These are phyloP conservation scores for Lophiotrema nucula DNA, from an alignment of 495 filamentous ascomycete species.

Conservation along the genomic window DNA sequence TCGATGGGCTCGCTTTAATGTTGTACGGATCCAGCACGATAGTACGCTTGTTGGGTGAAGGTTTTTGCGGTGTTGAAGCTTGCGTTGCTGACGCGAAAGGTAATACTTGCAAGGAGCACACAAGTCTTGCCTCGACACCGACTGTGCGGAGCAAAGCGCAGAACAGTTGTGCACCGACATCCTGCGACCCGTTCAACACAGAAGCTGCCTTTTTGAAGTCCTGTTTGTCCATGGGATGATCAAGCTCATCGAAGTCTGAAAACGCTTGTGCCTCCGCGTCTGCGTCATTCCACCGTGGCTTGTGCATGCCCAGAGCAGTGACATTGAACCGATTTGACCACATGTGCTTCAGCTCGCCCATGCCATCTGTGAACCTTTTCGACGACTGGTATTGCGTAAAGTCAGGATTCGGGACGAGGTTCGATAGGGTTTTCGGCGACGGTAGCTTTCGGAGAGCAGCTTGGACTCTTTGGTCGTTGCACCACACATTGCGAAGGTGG, in stretches of 20 bases:
- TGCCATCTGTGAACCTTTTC: conserved; percentile 72
- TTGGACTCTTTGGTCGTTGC: conserved; percentile 62
- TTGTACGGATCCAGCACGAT: conserved; percentile 40
- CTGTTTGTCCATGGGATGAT: conserved; percentile 53
- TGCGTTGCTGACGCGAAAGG: conserved; percentile 62
- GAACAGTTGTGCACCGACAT: conserved; percentile 86
- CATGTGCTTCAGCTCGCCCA: conserved; percentile 64
- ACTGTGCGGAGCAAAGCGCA: conserved; percentile 77
- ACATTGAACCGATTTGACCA: conserved; percentile 68
- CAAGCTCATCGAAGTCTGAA: conserved; percentile 53
- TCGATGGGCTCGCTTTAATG: conserved; percentile 41
- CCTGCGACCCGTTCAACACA: conserved; percentile 71
- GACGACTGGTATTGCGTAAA: conserved; percentile 69
- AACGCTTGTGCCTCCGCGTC: conserved; percentile 58
- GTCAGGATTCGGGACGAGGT: conserved; percentile 60
- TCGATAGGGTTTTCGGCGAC: conserved; percentile 17
- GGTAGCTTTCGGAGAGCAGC: conserved; percentile 18
- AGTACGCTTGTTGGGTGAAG: conserved; percentile 44
- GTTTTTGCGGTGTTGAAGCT: conserved; percentile 45
- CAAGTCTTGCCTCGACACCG: conserved; percentile 79
- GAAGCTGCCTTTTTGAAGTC: conserved; percentile 72
- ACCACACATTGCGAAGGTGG: conserved; percentile 78
- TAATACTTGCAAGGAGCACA: conserved; percentile 87
- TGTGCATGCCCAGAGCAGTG: conserved; percentile 66
- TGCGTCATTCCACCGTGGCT: conserved; percentile 70